Conservation (phyloP, 2,329 filamentous ascomycete species). For the Ceratocystis lukuohia region DNA sequence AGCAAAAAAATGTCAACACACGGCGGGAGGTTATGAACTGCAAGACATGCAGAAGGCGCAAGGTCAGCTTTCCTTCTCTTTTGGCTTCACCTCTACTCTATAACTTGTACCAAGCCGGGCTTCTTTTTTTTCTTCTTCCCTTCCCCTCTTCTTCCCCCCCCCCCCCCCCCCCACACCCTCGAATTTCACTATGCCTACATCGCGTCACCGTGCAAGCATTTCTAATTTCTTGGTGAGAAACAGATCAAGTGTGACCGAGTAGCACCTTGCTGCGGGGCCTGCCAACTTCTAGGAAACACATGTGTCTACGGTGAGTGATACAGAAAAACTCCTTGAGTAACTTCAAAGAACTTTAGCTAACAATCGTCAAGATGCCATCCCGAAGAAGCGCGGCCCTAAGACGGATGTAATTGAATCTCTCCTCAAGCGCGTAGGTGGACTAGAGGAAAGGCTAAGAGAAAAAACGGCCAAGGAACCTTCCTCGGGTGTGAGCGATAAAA, state of each 20-base stretch:
- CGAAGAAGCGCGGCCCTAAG: constrained; percentile 81
- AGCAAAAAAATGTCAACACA: constrained; percentile 56
- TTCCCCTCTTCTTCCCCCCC: too few relatives aligned
- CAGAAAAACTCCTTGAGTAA: background rate
- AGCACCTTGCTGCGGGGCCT: constrained; percentile 74
- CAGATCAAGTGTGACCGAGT: constrained; percentile 88
- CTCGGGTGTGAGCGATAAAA: constrained; percentile 5
- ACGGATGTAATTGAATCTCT: constrained; percentile 74
- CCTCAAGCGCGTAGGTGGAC: constrained; percentile 69
- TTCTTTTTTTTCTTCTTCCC: too few relatives aligned
- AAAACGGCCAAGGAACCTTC: constrained; percentile 35
- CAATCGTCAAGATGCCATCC: constrained; percentile 55
- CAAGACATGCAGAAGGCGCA: constrained; percentile 85
- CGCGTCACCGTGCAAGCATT: background rate
- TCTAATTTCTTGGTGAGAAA: background rate
- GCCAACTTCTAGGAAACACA: constrained; percentile 75
- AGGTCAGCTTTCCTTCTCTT: constrained; percentile 40
- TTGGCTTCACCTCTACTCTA: background rate
- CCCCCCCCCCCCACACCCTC: too few relatives aligned
- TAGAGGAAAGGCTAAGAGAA: constrained; percentile 67
- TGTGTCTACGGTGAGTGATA: constrained; percentile 65
- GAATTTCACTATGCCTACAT: too few relatives aligned
- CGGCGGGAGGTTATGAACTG: constrained; percentile 89
- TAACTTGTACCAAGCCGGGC: too few relatives aligned
- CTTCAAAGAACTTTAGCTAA: background rate